Percentiles rank a stretch among this genome's conserved stretches.
phyloP scores from a whole-genome alignment of 23 red algal species.

The Gracilaria gracilis region DNA sequence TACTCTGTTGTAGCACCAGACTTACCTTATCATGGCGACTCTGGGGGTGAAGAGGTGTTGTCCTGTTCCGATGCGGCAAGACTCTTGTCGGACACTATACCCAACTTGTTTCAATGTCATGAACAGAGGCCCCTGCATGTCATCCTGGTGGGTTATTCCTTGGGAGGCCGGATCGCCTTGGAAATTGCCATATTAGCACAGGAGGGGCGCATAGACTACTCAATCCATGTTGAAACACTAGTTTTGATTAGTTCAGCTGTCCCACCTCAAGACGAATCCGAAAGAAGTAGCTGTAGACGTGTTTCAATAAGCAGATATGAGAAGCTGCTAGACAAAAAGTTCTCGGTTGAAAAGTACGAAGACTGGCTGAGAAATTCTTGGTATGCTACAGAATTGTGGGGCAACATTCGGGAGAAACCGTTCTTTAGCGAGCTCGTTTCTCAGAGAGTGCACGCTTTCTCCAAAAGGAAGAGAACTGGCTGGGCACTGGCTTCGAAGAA shows the following conservation, averaged over 20 bases:
- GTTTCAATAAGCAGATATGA: neutral
- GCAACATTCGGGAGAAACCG: slow-evolving; percentile 26
- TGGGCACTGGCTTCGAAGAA: slow-evolving; percentile 1
- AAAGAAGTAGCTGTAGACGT: neutral
- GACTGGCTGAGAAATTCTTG: slow-evolving; percentile 29
- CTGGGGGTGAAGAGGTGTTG: neutral
- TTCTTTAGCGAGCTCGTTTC: neutral
- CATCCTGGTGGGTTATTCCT: slow-evolving; percentile 47
- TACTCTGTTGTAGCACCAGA: slow-evolving; percentile 39
- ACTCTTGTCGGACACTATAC: neutral
- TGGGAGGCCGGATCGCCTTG: slow-evolving; percentile 67
- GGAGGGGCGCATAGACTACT: neutral
- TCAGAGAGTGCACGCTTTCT: neutral
- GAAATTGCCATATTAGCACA: slow-evolving; percentile 15
- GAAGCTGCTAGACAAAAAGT: neutral
- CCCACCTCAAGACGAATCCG: neutral
- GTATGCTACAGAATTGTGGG: slow-evolving; percentile 38
- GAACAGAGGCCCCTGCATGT: neutral
- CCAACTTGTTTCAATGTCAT: neutral
- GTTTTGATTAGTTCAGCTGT: slow-evolving; percentile 51
- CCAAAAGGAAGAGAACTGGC: neutral
- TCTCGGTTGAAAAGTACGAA: neutral
- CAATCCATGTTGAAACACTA: neutral
- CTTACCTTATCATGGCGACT: slow-evolving; percentile 58
- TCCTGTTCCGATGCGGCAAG: slow-evolving; percentile 26